phyloP scores from a whole-genome alignment of 176 grass and related monocot genomes.

The Luzula sylvatica region DNA sequence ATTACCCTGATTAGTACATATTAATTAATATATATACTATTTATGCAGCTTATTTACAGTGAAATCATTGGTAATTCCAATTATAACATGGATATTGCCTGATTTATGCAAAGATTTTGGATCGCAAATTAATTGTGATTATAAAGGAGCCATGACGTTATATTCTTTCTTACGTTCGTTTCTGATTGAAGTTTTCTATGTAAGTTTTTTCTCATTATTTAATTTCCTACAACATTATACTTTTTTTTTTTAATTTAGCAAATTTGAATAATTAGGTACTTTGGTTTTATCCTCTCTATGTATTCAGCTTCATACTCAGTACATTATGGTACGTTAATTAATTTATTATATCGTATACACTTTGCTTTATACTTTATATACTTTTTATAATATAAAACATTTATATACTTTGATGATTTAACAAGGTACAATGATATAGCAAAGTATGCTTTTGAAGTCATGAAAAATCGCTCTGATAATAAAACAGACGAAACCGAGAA shows the following conservation, averaged over 20 bases:
- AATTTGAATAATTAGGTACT: constrained; percentile 34
- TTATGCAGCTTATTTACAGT: constrained; percentile 70
- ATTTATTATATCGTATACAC: constrained; percentile 6
- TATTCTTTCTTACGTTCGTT: constrained; percentile 65
- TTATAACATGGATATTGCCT: constrained; percentile 71
- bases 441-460: constrained; percentile 83
- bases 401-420: background rate
- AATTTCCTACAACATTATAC: constrained; percentile 7
- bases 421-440: constrained; percentile 91
- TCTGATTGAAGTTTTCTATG: constrained; percentile 84
- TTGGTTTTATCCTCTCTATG: constrained; percentile 94
- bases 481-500: constrained; percentile 31
- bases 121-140: constrained; percentile 34
- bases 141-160: constrained; percentile 15
- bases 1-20: constrained; percentile 1
- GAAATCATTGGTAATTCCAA: constrained; percentile 74
- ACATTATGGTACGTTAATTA: constrained; percentile 57
- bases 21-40: constrained; percentile 14
- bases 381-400: background rate
- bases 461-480: constrained; percentile 40
- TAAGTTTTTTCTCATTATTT: constrained; percentile 35
- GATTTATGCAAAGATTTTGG: constrained; percentile 36
- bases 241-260: background rate
- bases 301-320: constrained; percentile 90
- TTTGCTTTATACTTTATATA: background rate